Evolutionary conservation across 352 stramenopile species (phyloP), one percentile per base, ranked within the genome.

Genomic region (Phytopythium litorale): DNA sequence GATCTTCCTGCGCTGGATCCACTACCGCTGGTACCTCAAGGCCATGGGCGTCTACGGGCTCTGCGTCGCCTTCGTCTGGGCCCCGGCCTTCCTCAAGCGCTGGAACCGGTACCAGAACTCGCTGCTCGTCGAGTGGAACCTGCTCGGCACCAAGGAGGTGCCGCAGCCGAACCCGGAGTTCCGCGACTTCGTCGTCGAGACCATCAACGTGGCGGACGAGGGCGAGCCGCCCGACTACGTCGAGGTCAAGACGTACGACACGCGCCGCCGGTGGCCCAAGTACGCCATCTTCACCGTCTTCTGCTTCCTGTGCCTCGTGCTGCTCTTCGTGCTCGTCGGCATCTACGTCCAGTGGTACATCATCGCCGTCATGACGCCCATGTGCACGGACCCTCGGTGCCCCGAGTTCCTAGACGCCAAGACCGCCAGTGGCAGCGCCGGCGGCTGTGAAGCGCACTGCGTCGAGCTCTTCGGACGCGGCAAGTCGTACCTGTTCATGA

Each of bases 291-390:
- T 84, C 60, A 58, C 37, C 18, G 45, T 82, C 48, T 84, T 88
- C 62, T 85, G 74, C 58, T 58, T 77, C 25, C 30, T 79, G 7
- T 83, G 74, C 37, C 73, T 83, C 43, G 56, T 84, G 60, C 51
- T 88, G 46, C 62, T 86, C 43, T 85, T 86, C 62, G 52, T 79
- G 9, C 78, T 88, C 49, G 76, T 88, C 38, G 73, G 74, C 54
- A 46, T 81, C 33, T 88, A 88, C 66, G 75, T 81, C 40, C 78
- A 88, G 63, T 88, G 78, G 78, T 88, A 88, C 65, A 85, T 88
- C 60, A 72, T 88, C 51, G 78, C 78, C 21, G 76, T 88, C 32
- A 88, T 88, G 78, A 88, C 78, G 32, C 78, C 78, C 15, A 76
- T 82, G 68, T 88, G 76, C 61, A 81, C 76, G 18, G 72, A 88